Evolutionary conservation across 108 stramenopile species (phyloP).

Genomic region (Skeletonema costatum): DNA sequence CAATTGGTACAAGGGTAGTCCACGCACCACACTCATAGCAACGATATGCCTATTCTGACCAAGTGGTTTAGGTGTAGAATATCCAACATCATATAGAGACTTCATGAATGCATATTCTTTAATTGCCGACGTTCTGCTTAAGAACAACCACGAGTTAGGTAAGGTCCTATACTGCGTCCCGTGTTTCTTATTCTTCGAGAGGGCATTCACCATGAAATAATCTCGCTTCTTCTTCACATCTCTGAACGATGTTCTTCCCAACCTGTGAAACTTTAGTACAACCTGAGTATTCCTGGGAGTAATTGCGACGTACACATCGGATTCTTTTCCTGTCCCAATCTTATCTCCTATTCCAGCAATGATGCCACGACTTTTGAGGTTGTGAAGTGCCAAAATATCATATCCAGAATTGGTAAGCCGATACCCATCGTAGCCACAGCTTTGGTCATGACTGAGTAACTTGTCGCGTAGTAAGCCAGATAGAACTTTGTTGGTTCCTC

Average conservation of each 20-base stretch:
- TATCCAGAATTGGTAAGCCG: slow-evolving; percentile 95
- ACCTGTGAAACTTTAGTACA: slow-evolving; percentile 97
- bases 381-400: slow-evolving; percentile 94
- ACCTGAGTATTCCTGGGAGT: slow-evolving; percentile 79
- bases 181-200: slow-evolving; percentile 51
- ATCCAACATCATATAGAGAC: slow-evolving; percentile 90
- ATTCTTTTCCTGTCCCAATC: slow-evolving; percentile 99
- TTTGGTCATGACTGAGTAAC: slow-evolving; percentile 90
- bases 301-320: slow-evolving; percentile 81
- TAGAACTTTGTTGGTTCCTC: slow-evolving; percentile 93
- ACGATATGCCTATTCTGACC: slow-evolving; percentile 95
- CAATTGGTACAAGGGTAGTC: slow-evolving; percentile 93
- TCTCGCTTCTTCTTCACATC: slow-evolving; percentile 98
- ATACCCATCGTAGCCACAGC: slow-evolving; percentile 95
- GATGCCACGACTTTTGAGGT: slow-evolving; percentile 78
- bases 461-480: slow-evolving; percentile 91
- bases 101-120: slow-evolving; percentile 99
- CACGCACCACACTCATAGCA: slow-evolving; percentile 86
- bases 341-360: slow-evolving; percentile 91
- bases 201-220: slow-evolving; percentile 83
- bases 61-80: slow-evolving; percentile 93
- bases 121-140: slow-evolving; percentile 90
- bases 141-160: slow-evolving; percentile 94
- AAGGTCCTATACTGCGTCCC: slow-evolving; percentile 42
- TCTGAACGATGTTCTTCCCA: slow-evolving; percentile 97